A percentile compares a stretch with the other conserved stretches of the same genome.
Evolutionary conservation across 306 rosid genomes (phyloP).

Genomic region (Vigna mungo): DNA sequence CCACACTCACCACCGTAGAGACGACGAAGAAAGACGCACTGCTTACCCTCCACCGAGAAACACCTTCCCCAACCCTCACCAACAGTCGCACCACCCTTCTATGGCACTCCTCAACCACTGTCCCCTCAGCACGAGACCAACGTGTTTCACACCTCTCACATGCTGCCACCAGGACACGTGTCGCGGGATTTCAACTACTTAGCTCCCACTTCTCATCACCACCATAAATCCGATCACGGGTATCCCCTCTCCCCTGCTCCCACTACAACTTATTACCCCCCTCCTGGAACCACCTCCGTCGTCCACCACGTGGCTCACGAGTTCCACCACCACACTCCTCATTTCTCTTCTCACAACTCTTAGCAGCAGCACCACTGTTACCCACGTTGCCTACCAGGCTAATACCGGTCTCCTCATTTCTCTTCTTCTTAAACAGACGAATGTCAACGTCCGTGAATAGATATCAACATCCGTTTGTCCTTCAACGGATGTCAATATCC

Average conservation of each 20-base stretch:
- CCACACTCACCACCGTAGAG: constrained; percentile 9
- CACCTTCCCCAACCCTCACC: constrained; percentile 11
- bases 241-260: constrained; percentile 16
- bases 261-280: constrained; percentile 40
- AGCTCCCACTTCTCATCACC: constrained; percentile 23
- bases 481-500: no score
- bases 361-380: constrained; percentile 10
- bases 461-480: no score
- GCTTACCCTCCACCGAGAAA: constrained; percentile 34
- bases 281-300: background rate
- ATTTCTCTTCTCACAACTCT: constrained; percentile 24
- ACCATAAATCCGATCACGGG: background rate
- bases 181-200: constrained; percentile 37
- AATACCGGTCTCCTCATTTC: no score
- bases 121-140: constrained; percentile 40
- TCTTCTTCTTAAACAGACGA: no score
- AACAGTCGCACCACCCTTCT: constrained; percentile 21
- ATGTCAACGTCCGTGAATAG: no score
- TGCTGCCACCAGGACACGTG: background rate
- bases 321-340: constrained; percentile 27
- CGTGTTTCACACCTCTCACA: constrained; percentile 48
- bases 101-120: background rate
- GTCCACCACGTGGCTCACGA: constrained; percentile 56
- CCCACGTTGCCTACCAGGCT: constrained; percentile 44
- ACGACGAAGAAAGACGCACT: constrained; percentile 1